Base-by-base conservation (phyloP, 2,329 filamentous ascomycete species). In the Xylariaceae sp. region DNA sequence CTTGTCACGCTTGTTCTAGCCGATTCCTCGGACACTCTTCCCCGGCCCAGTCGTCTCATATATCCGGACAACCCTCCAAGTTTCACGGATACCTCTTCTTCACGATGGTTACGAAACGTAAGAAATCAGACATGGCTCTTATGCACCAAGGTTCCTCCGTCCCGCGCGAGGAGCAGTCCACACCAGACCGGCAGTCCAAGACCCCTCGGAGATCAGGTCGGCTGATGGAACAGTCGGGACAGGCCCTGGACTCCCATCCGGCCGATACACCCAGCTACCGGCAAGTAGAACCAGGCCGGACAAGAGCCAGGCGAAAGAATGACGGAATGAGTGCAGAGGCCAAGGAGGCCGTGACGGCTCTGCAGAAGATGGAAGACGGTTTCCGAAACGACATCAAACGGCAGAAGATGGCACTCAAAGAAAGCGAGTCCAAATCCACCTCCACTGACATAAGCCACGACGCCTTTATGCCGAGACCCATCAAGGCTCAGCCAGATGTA, bases 301-400 rank as follows among this genome's bases (percentile, higher is more conserved):
- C 23, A 16, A 36, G 41, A 26, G 11, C 12, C 9, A 29, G 48
- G 38, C 16, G 33, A n/a, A 28, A 32, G 15, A 42, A 42, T 18
- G 26, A 31, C 9, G 23, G 46, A n/a, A 50, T 40, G 5, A 41
- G 43, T 2, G 52, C 60, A 8, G 57, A 54, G 2, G 59, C 71
- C 5, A 53, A 67, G 7, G 46, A 59, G 3, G 68, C 68, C 13
- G 62, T 70, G 43, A 60, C 62, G n/a, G 60, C 63, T n/a, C 57
- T 75, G 17, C 64, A 61, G 4, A 61, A 69, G 47, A 74, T 75
- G 69, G 72, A 75, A 31, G 56, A 64, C 12, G 59, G 60, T n/a
- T 52, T 76, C 3, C 63, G 65, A 18, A 59, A 56, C 4, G 62
- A 61, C 5, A 64, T 66, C 8, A 69, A 69, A 40, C 61, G 55